These are phyloP conservation scores for Cladosporium sp. DNA, from an alignment of 2,329 filamentous ascomycete genomes.

Conservation along the genomic window DNA sequence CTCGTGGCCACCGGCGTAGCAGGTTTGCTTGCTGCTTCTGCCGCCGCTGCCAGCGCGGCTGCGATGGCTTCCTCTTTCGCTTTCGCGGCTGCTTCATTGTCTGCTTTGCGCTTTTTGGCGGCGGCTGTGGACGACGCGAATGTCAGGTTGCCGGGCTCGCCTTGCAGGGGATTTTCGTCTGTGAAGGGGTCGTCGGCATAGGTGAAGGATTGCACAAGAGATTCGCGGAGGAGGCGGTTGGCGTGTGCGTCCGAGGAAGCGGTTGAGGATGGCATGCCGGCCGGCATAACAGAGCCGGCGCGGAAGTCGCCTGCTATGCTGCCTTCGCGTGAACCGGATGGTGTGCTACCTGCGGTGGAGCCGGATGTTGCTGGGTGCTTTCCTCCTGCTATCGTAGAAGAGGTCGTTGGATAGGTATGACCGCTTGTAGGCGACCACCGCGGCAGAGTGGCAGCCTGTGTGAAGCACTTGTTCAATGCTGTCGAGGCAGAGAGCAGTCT, in stretches of 20 bases:
- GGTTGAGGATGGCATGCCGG: neutral
- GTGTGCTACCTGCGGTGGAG: conserved; percentile 27
- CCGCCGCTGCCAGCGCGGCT: conserved; percentile 33
- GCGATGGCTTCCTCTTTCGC: conserved; percentile 32
- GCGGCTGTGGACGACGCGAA: conserved; percentile 49
- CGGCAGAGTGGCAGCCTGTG: conserved; percentile 54
- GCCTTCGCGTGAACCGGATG: conserved; percentile 46
- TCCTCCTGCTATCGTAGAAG: conserved; percentile 38
- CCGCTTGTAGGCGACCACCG: conserved; percentile 60
- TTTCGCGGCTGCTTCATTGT: conserved; percentile 35
- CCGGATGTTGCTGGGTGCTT: neutral
- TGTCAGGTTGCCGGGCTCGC: conserved; percentile 64
- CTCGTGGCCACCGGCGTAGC: conserved; percentile 21
- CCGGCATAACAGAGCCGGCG: conserved; percentile 27
- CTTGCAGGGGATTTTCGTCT: conserved; percentile 63
- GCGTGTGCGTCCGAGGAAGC: conserved; percentile 23
- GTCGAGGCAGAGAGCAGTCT: conserved; percentile 57
- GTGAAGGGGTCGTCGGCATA: conserved; percentile 61
- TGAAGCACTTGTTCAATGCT: conserved; percentile 56
- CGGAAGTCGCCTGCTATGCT: conserved; percentile 37
- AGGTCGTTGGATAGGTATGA: conserved; percentile 52
- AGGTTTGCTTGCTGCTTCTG: conserved; percentile 16
- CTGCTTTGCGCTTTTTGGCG: conserved; percentile 44
- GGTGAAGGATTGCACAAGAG: conserved; percentile 38
- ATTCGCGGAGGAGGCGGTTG: conserved; percentile 42